Conservation (phyloP, 176 grass and related monocot species). For the Avena sativa region DNA sequence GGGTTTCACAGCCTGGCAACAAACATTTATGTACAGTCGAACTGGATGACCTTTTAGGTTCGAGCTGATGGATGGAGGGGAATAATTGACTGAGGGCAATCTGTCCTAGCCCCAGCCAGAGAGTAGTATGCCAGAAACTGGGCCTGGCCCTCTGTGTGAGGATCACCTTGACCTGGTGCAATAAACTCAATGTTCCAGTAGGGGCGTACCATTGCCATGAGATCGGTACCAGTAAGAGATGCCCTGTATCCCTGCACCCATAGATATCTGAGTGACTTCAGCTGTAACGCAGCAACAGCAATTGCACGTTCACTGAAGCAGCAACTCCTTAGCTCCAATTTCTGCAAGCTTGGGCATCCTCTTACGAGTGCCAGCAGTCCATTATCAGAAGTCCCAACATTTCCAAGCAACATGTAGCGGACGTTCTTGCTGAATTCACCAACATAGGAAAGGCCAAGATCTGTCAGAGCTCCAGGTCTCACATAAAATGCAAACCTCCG, state of each 20-base stretch:
- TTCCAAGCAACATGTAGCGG: conserved; percentile 86
- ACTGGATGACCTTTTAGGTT: conserved; percentile 43
- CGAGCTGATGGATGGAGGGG: conserved; percentile 54
- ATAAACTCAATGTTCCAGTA: conserved; percentile 99
- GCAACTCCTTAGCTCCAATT: conserved; percentile 91
- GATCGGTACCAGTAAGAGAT: conserved; percentile 66
- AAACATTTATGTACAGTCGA: conserved; percentile 56
- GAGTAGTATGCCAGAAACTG: conserved; percentile 98
- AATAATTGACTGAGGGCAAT: conserved; percentile 72
- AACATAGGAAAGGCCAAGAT: conserved; percentile 80
- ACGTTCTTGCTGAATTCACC: conserved; percentile 73
- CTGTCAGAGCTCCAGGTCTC: conserved; percentile 85
- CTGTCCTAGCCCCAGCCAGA: conserved; percentile 79
- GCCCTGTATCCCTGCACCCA: conserved; percentile 96
- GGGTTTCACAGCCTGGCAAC: conserved; percentile 23
- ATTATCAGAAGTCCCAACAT: conserved; percentile 75
- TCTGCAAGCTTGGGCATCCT: conserved; percentile 87
- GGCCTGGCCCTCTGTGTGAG: conserved; percentile 56
- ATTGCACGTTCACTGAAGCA: conserved; percentile 80
- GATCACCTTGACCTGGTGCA: conserved; percentile 47
- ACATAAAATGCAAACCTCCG: conserved; percentile 93
- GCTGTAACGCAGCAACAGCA: conserved; percentile 67
- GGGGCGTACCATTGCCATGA: conserved; percentile 74
- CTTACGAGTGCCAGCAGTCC: conserved; percentile 65
- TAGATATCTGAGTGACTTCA: conserved; percentile 82